Base-by-base conservation (phyloP, 441 rosid genomes). In the Croton laevigatus region DNA sequence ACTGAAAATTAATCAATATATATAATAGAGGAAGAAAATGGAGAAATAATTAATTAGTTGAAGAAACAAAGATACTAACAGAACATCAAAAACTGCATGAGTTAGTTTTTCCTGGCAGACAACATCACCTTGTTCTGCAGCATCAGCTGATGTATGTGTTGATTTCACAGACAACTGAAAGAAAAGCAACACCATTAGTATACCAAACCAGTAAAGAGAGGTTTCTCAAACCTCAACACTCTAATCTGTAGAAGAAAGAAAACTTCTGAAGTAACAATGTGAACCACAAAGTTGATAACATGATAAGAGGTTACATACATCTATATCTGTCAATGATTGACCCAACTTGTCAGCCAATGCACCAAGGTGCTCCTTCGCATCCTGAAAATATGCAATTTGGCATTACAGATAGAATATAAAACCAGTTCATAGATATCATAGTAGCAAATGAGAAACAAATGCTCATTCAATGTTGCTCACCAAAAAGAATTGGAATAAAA, bases 301-400 rank as follows among this genome's bases (percentile, higher is more conserved):
- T 60, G 61, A 80, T 65, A 20, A 65, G 10, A 58, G 76, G 72
- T 67, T 73, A 49, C 82, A 66, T 93, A 95, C 98, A 81, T 91
- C 85, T 70, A 93, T 95, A 79, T 87, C 98, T 19, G 94, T 86
- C 80, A 95, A 86, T 70, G 98, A 89, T 20, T 87, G 70, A 74
- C 97, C 98, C 83, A 95, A 86, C 86, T 91, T 85, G 89, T 93
- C 93, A 54, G 94, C 99, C 79, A 95, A 71, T 7, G 99, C 98
- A 68, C 87, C 87, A 73, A 95, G 95, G 82, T 93, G 97, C 86
- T 89, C 97, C 85, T 93, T 95, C 55, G 97, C 98, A 72, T 95
- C 99, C 98, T 95, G 90, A 63, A 82, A 79, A 58, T 34, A 66
- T 19, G 44, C 58, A 70, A n/a, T 61, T 76, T 74, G 79, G 60